Percentiles rank a stretch among this genome's conserved stretches.
Evolutionary conservation across 257 asterid genomes (phyloP).

Genomic region (Plantago ovata): DNA sequence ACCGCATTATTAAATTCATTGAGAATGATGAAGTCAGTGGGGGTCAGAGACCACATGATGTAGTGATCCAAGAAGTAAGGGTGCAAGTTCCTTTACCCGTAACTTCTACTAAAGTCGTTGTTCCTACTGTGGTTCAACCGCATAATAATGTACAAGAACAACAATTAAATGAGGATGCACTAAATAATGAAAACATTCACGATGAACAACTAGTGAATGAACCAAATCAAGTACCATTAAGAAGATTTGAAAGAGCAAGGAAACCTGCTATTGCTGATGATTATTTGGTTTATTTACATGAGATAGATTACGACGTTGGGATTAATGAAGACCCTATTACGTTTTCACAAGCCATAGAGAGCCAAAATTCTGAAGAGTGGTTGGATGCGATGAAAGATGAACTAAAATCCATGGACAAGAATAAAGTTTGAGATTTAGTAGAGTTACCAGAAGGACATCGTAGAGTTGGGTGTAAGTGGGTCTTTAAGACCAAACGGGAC

Average conservation of each 20-base stretch:
- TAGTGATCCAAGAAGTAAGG: background rate
- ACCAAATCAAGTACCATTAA: background rate
- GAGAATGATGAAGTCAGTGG: slow-evolving; percentile 5
- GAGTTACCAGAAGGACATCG: background rate
- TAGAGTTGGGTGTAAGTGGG: background rate
- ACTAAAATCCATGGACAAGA: background rate
- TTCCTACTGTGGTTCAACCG: background rate
- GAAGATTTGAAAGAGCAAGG: background rate
- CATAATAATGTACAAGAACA: background rate
- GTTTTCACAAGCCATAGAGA: slow-evolving; percentile 1
- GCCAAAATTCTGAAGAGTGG: background rate
- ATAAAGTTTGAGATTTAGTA: background rate
- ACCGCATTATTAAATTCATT: background rate
- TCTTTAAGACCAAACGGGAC: background rate
- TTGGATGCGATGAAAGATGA: background rate
- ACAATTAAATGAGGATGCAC: background rate
- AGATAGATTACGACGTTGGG: slow-evolving; percentile 2
- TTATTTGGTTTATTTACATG: background rate
- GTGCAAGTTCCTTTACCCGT: background rate
- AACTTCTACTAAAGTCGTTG: background rate
- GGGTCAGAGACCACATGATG: too few species aligned
- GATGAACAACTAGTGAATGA: background rate
- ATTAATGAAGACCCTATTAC: background rate
- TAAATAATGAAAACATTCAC: background rate
- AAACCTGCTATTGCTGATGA: slow-evolving; percentile 2